A percentile compares a stretch with the other conserved stretches of the same genome.
Conservation (phyloP, 148 eudicot species). For the Oxyria digyna region DNA sequence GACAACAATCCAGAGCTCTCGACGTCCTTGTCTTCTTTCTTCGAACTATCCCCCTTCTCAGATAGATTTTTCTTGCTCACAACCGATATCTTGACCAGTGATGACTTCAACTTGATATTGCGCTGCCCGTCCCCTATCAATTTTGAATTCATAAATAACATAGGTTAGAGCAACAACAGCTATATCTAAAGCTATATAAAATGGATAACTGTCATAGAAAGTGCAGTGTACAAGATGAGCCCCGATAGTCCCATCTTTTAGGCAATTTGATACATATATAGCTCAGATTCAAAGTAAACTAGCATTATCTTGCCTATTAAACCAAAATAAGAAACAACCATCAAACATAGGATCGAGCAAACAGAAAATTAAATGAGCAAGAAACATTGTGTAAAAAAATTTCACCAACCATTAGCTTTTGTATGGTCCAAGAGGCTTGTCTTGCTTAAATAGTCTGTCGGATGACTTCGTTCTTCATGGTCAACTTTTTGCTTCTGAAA, state of each 20-base stretch:
- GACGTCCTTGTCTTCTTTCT: conserved; percentile 10
- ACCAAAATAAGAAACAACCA: neutral
- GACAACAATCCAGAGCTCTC: conserved; percentile 34
- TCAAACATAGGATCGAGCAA: neutral
- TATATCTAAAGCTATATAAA: neutral
- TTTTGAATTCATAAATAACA: neutral
- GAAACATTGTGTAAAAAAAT: neutral
- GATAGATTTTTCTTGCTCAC: conserved; percentile 23
- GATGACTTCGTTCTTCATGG: conserved; percentile 19
- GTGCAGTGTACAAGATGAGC: too few species aligned
- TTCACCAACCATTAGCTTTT: conserved; percentile 27
- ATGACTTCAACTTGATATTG: conserved; percentile 23
- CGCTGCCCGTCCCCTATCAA: conserved; percentile 20
- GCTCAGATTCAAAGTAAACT: neutral
- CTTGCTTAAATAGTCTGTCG: conserved; percentile 39
- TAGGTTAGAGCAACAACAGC: neutral
- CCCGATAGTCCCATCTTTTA: neutral
- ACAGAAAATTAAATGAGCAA: neutral
- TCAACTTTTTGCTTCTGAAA: conserved; percentile 22
- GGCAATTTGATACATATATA: neutral
- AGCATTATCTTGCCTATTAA: neutral
- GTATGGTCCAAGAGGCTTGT: conserved; percentile 16
- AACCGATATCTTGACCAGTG: conserved; percentile 28
- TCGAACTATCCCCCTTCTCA: conserved; percentile 7
- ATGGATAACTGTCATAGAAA: too few species aligned